phyloP scores from a whole-genome alignment of 2,329 filamentous ascomycete genomes.

The Apiospora phragmitis region DNA sequence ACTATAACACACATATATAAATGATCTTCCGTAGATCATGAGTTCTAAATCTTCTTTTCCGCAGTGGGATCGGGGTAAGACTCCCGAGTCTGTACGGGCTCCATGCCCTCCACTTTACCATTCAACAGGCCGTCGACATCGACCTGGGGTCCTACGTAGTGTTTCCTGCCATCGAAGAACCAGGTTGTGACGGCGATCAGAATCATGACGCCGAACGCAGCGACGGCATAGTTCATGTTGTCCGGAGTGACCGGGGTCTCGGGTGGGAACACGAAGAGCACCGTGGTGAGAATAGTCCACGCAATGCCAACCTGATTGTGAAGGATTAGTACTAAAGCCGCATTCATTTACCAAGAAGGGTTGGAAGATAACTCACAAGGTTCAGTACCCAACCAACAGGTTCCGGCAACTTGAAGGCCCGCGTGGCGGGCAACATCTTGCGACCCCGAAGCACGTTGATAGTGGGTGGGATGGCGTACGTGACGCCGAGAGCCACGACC shows the following conservation, averaged over 20 bases:
- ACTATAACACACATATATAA: background rate
- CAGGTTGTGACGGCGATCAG: constrained; percentile 45
- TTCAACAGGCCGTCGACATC: constrained; percentile 27
- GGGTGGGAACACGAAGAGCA: constrained; percentile 75
- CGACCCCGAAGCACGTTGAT: constrained; percentile 70
- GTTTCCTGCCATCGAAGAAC: constrained; percentile 50
- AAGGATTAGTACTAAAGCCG: constrained; percentile 39
- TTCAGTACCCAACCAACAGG: constrained; percentile 62
- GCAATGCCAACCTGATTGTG: constrained; percentile 51
- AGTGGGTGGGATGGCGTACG: constrained; percentile 72
- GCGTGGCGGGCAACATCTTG: constrained; percentile 59
- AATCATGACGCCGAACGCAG: constrained; percentile 49
- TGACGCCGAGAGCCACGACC: constrained; percentile 70
- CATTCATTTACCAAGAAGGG: too few species aligned
- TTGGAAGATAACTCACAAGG: constrained; percentile 34
- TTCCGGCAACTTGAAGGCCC: constrained; percentile 57
- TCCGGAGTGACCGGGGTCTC: constrained; percentile 60
- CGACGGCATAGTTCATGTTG: constrained; percentile 66
- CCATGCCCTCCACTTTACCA: constrained; percentile 24
- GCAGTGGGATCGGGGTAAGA: background rate
- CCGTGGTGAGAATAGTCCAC: constrained; percentile 70
- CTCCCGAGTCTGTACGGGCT: constrained; percentile 12
- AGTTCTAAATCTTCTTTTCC: background rate
- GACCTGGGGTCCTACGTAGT: constrained; percentile 42
- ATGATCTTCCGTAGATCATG: background rate